Percentiles rank a stretch among this genome's conserved stretches.
These are phyloP conservation scores for Artemisia argyi DNA, from an alignment of 129 eudicot species.

Conservation along the genomic window DNA sequence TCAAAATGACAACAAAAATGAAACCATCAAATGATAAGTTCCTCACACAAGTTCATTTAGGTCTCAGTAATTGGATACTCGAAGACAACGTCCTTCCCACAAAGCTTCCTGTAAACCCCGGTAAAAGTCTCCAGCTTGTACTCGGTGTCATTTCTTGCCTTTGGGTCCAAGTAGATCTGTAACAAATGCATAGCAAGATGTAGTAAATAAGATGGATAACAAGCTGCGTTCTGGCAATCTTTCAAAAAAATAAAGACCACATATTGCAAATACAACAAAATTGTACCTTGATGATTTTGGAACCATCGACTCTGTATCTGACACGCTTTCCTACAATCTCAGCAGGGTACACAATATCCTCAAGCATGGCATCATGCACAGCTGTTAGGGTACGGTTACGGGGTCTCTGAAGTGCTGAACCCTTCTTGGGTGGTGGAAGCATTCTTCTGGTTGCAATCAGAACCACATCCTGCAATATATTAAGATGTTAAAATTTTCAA, in stretches of 20 bases:
- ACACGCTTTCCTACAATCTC: slow-evolving; percentile 76
- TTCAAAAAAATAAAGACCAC: neutral
- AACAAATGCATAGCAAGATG: neutral
- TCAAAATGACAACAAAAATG: slow-evolving; percentile 28
- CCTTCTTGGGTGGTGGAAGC: slow-evolving; percentile 73
- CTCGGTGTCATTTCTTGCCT: slow-evolving; percentile 71
- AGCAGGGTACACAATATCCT: slow-evolving; percentile 65
- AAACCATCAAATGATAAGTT: slow-evolving; percentile 25
- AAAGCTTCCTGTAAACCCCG: slow-evolving; percentile 78
- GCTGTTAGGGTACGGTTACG: slow-evolving; percentile 68
- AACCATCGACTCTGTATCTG: slow-evolving; percentile 61
- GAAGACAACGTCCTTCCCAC: slow-evolving; percentile 73
- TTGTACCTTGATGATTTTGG: slow-evolving; percentile 69
- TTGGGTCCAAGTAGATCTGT: slow-evolving; percentile 74
- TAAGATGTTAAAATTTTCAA: neutral
- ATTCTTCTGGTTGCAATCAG: slow-evolving; percentile 70
- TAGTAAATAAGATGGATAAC: neutral
- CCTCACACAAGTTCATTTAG: slow-evolving; percentile 15
- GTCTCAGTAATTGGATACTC: slow-evolving; percentile 59
- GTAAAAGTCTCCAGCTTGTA: slow-evolving; percentile 77
- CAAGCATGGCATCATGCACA: slow-evolving; percentile 69
- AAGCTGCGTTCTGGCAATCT: neutral
- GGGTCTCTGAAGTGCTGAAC: slow-evolving; percentile 68
- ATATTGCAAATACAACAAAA: neutral
- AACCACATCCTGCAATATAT: slow-evolving; percentile 56